phyloP scores from a whole-genome alignment of 2,329 filamentous ascomycete genomes.

The Aureobasidium subglaciale region DNA sequence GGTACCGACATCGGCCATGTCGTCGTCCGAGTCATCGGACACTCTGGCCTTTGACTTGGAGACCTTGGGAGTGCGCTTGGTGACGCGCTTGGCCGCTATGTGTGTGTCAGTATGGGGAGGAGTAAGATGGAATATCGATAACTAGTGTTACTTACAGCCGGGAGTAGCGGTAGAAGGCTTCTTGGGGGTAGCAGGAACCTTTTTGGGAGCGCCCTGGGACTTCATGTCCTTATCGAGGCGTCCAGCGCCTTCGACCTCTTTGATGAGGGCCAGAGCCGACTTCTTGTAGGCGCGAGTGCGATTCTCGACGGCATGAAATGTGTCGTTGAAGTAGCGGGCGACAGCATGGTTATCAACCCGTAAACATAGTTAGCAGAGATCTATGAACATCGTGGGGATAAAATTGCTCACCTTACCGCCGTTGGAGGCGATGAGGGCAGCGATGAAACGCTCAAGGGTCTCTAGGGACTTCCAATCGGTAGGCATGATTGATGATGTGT shows the following conservation, averaged over 20 bases:
- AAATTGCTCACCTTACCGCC: not conserved
- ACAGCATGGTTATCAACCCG: slow-evolving; percentile 11
- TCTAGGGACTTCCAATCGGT: slow-evolving; percentile 7
- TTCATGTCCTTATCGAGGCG: slow-evolving; percentile 13
- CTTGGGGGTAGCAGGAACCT: not conserved
- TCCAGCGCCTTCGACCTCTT: slow-evolving; percentile 2
- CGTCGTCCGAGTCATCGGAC: not conserved
- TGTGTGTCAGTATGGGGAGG: not conserved
- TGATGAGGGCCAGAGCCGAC: not conserved
- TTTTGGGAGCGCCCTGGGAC: not conserved
- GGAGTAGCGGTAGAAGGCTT: not conserved
- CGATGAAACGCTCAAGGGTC: not conserved
- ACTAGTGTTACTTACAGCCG: not conserved
- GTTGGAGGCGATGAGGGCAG: slow-evolving; percentile 11
- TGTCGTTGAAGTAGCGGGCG: slow-evolving; percentile 9
- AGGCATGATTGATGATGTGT: not conserved
- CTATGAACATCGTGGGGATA: not conserved
- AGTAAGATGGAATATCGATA: no score
- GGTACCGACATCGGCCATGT: not conserved
- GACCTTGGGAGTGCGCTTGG: not conserved
- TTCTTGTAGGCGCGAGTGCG: slow-evolving; percentile 5
- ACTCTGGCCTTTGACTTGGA: not conserved
- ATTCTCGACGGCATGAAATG: slow-evolving; percentile 12
- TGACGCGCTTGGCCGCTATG: not conserved
- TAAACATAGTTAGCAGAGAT: not conserved